Base-by-base conservation (phyloP, 805 yeast species). In the Wickerhamomyces xylosicus region DNA sequence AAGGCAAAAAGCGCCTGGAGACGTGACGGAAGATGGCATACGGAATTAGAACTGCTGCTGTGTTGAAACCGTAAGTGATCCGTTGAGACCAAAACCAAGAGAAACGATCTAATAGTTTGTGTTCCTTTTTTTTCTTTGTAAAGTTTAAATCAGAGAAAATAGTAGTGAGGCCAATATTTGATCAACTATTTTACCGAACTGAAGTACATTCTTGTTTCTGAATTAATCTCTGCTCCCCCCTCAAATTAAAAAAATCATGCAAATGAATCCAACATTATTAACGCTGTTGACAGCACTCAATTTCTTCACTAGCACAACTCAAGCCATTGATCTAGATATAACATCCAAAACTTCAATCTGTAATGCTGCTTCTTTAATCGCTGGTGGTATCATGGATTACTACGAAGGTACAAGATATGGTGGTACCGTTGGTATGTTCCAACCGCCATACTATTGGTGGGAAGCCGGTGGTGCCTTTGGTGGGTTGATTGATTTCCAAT, bases 401-500 rank as follows among this genome's bases (percentile, higher is more conserved):
- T 80, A 80, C 52, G 77, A 73, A 49, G 92, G 90, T 33, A 46
- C 48, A 25, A 54, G 65, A 31, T 55, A 62, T 34, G 89, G 87
- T 37, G 87, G 87, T 22, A 69, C 80, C 7, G 67, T 81, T 18
- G 94, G 90, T 28, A 71, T 75, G 81, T 79, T 83, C 52, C 67
- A 74, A 20, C 53, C 67, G 47, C 92, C 92, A 1, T 83, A 83
- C 62, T 83, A 81, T 62, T 87, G 92, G 87, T 85, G 95, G 95
- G 82, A 85, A 59, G 89, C 95, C 22, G 95, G 95, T 56, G 94
- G 85, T 52, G 94, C 87, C 1, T 81, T 68, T 61, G 75, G 75
- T 25, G 62, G 67, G 6, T 57, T 84, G 65, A 54, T 90, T 28
- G 95, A 85, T 52, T 79, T 78, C 53, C 71, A 84, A 70, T 77